Base-by-base conservation (phyloP, 371 early-diverging fungal species). In the Umbelopsis sp. region DNA sequence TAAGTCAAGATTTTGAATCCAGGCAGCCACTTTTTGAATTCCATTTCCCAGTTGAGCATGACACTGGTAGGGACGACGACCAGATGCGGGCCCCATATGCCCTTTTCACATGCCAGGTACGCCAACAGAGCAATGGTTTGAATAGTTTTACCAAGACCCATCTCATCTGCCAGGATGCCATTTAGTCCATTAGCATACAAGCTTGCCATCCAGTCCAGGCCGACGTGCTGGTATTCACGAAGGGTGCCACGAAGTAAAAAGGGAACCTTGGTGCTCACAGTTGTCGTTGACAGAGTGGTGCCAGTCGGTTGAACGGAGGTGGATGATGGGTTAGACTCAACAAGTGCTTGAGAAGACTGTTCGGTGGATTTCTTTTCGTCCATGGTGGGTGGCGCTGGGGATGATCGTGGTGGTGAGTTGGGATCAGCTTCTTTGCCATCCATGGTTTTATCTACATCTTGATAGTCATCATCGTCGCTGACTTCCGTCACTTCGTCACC, bases 141-240 rank as follows among this genome's bases (percentile, higher is more conserved):
- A 71, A 99, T 94, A 0, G 97, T 97, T 77, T 97, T 96, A 44
- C 97, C 97, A 22, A 98, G 80, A 16, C 97, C 97, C 99, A 99
- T 99, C 80, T 99, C 99, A 79, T 99, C 99, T 0, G 99, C 99
- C 66, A 99, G 83, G 63, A 99, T 99, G 35, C 99, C 98, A 74
- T 96, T 96, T 57, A 95, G 81, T 9, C 92, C 84, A 70, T 97
- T 97, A 70, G 93, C 92, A 82, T 98, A 98, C 63, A 99, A 81
- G 62, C 94, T 93, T 7, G 95, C 89, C 25, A 94, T 82, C 93
- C 93, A 92, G 68, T 91, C 90, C 67, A 93, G 76, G 1, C 94
- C 93, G 20, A 89, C 89, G 57, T 87, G 89, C 69, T 94, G 94
- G 68, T 94, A 93, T 72, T 86, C 89, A 65, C 94, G 89, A 63